Evolutionary conservation across 345 rosid genomes (phyloP).

Genomic region (Pistacia integerrima): DNA sequence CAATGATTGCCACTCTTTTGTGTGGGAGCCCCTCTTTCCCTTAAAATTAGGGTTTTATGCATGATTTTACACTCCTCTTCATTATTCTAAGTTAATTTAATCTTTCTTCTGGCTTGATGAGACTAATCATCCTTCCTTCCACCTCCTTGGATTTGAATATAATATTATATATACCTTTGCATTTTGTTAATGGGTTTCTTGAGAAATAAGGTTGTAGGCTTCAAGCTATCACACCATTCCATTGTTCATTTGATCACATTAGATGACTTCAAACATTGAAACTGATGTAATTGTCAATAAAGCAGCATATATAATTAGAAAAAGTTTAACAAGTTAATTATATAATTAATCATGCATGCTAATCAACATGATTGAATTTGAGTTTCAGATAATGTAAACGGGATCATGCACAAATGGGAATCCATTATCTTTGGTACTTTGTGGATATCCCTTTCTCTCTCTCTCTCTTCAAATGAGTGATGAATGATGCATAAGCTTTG

Average conservation of each 20-base stretch:
- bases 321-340: too few species aligned
- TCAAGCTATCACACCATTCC: background rate
- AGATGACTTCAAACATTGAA: too few species aligned
- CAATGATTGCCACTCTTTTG: conserved; percentile 62
- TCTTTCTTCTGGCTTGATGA: conserved; percentile 26
- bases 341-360: too few species aligned
- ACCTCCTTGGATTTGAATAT: conserved; percentile 25
- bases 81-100: conserved; percentile 1
- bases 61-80: conserved; percentile 8
- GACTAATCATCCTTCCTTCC: conserved; percentile 50
- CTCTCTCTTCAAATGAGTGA: background rate
- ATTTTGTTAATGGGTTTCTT: conserved; percentile 23
- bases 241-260: too few species aligned
- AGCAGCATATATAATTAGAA: too few species aligned
- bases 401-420: background rate
- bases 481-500: conserved; percentile 5
- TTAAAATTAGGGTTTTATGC: conserved; percentile 27
- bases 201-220: conserved; percentile 17
- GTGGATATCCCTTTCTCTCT: conserved; percentile 4
- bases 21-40: conserved; percentile 35
- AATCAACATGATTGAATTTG: too few species aligned
- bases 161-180: background rate
- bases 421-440: conserved; percentile 6
- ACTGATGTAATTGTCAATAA: too few species aligned
- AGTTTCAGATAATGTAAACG: background rate